Conservation (phyloP, 495 filamentous ascomycete species). For the Aspergillus sclerotioniger region DNA sequence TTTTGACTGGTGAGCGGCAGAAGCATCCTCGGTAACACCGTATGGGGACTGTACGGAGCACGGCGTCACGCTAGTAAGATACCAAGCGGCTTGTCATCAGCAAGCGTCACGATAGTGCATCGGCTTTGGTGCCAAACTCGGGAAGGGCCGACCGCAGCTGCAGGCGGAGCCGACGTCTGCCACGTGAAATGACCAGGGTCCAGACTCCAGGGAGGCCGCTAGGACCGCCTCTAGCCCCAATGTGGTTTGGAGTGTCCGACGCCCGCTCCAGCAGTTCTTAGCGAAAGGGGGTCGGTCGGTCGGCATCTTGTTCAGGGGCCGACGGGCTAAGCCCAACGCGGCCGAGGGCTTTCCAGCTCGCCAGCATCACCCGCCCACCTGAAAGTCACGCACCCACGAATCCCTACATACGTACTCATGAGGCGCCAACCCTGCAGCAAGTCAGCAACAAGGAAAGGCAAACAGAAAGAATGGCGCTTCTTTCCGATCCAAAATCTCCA, state of each 20-base stretch:
- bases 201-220: slow-evolving; percentile 23
- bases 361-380: neutral
- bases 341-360: neutral
- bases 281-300: slow-evolving; percentile 2
- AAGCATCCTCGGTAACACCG: neutral
- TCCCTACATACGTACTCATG: neutral
- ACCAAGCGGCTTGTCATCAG: slow-evolving; percentile 13
- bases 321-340: neutral
- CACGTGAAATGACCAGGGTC: slow-evolving; percentile 32
- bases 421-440: neutral
- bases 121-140: slow-evolving; percentile 35
- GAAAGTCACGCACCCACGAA: neutral
- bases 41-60: neutral
- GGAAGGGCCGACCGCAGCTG: slow-evolving; percentile 29
- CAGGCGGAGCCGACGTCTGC: slow-evolving; percentile 23
- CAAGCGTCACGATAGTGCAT: slow-evolving; percentile 22
- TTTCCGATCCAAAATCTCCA: no score
- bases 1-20: no score
- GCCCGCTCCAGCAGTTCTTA: slow-evolving; percentile 30
- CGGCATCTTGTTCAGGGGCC: slow-evolving; percentile 7
- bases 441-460: neutral
- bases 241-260: slow-evolving; percentile 14
- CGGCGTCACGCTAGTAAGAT: slow-evolving; percentile 10
- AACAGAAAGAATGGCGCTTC: no score
- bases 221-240: slow-evolving; percentile 15